Evolutionary conservation across 1,139 yeast species (phyloP).

Genomic region (Citeromyces hawaiiensis): DNA sequence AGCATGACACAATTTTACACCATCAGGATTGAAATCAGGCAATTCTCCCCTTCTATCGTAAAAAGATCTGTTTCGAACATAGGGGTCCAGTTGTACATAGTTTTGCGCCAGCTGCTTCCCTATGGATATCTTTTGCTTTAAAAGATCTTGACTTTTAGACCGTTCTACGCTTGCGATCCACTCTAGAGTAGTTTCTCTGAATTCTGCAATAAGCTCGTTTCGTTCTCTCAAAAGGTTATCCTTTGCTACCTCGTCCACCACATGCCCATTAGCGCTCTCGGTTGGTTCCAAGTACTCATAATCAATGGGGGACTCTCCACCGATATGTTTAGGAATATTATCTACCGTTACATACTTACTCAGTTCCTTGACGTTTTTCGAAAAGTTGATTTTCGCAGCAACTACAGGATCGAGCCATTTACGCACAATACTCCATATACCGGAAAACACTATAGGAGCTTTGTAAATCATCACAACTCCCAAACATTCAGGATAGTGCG

Average conservation of each 20-base stretch:
- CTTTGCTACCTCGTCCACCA: conserved; percentile 26
- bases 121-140: conserved; percentile 32
- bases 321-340: conserved; percentile 46
- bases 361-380: conserved; percentile 47
- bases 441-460: conserved; percentile 84
- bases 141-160: conserved; percentile 23
- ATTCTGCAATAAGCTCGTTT: conserved; percentile 27
- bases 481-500: conserved; percentile 78
- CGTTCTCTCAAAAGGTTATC: conserved; percentile 32
- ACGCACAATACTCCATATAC: conserved; percentile 76
- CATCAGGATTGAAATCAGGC: conserved; percentile 8
- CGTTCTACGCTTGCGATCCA: conserved; percentile 52
- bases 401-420: conserved; percentile 87
- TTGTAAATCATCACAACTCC: conserved; percentile 68
- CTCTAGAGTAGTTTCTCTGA: conserved; percentile 41
- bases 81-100: conserved; percentile 57
- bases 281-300: conserved; percentile 45
- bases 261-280: conserved; percentile 28
- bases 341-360: conserved; percentile 36
- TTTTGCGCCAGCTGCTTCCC: conserved; percentile 38
- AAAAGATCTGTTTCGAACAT: conserved; percentile 51
- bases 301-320: conserved; percentile 49
- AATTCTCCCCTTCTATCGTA: conserved; percentile 48
- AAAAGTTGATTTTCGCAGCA: conserved; percentile 67
- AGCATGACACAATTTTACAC: not conserved